These are phyloP conservation scores for Albatrellus ellisii DNA, from an alignment of 768 basidiomycete genomes.

Conservation along the genomic window DNA sequence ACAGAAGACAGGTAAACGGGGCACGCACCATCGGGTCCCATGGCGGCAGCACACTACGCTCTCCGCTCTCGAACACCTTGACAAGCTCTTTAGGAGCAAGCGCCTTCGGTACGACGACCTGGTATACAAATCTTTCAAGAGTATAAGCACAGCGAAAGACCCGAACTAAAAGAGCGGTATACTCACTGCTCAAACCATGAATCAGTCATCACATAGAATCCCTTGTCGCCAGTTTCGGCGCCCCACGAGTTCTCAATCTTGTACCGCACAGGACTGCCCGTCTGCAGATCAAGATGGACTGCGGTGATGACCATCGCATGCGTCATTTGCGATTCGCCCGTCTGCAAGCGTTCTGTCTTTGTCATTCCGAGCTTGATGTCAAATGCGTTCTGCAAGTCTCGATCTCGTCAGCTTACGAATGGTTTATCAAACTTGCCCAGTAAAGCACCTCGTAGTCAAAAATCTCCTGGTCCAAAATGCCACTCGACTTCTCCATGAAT, in stretches of 20 bases:
- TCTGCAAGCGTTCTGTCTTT: conserved; percentile 77
- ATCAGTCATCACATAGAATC: conserved; percentile 88
- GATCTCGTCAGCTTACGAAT: not conserved
- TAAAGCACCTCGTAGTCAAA: conserved; percentile 69
- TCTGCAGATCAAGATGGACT: conserved; percentile 65
- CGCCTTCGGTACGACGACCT: conserved; percentile 77
- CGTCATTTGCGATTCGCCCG: conserved; percentile 83
- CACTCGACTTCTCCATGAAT: conserved; percentile 50
- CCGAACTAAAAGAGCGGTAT: not conserved
- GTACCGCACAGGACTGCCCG: conserved; percentile 74
- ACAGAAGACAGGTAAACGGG: not conserved
- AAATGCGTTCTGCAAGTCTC: conserved; percentile 50
- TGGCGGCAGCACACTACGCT: conserved; percentile 58
- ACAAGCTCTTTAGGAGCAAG: conserved; percentile 74
- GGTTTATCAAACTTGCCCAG: not conserved
- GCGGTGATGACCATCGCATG: conserved; percentile 94
- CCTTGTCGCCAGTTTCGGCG: conserved; percentile 59
- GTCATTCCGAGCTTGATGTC: conserved; percentile 66
- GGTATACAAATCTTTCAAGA: conserved; percentile 71
- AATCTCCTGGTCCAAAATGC: conserved; percentile 79
- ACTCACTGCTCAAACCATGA: conserved; percentile 85
- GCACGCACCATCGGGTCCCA: conserved; percentile 82
- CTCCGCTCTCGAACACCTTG: conserved; percentile 59
- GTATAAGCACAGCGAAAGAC: not conserved
- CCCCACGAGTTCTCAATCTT: conserved; percentile 98